A percentile compares a stretch with the other conserved stretches of the same genome.
phyloP scores from a whole-genome alignment of 108 stramenopile species.

The Bacterosira constricta region DNA sequence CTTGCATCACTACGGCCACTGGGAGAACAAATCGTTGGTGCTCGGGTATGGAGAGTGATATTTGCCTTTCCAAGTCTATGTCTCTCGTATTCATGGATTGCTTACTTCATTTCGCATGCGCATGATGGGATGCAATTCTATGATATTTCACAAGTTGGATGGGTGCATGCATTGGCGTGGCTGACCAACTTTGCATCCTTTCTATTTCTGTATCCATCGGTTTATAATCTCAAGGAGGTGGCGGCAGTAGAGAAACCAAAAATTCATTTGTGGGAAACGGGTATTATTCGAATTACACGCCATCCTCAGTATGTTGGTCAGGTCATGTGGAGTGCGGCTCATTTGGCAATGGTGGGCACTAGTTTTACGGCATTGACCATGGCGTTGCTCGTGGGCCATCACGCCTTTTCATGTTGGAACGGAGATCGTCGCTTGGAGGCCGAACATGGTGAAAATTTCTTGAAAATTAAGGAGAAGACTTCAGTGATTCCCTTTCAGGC shows the following conservation, averaged over 20 bases:
- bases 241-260: constrained; percentile 85
- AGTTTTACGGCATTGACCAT: constrained; percentile 82
- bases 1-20: constrained; percentile 91
- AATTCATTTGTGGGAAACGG: constrained; percentile 93
- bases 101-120: constrained; percentile 93
- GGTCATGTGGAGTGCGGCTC: constrained; percentile 91
- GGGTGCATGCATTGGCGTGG: constrained; percentile 69
- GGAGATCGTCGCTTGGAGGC: constrained; percentile 89
- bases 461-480: constrained; percentile 76
- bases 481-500: constrained; percentile 91
- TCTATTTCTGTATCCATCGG: constrained; percentile 93
- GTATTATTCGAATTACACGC: constrained; percentile 93
- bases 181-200: constrained; percentile 83
- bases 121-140: constrained; percentile 93
- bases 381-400: constrained; percentile 88
- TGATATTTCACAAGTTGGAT: constrained; percentile 64
- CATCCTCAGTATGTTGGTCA: constrained; percentile 97
- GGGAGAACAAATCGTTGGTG: constrained; percentile 90
- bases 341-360: constrained; percentile 90
- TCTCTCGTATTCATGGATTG: constrained; percentile 90
- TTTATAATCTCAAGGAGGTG: constrained; percentile 95
- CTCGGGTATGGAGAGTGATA: constrained; percentile 90
- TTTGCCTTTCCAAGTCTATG: constrained; percentile 92
- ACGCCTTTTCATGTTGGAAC: constrained; percentile 92
- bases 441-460: constrained; percentile 84